Evolutionary conservation across 345 rosid genomes (phyloP).

Genomic region (Citrus sp.): DNA sequence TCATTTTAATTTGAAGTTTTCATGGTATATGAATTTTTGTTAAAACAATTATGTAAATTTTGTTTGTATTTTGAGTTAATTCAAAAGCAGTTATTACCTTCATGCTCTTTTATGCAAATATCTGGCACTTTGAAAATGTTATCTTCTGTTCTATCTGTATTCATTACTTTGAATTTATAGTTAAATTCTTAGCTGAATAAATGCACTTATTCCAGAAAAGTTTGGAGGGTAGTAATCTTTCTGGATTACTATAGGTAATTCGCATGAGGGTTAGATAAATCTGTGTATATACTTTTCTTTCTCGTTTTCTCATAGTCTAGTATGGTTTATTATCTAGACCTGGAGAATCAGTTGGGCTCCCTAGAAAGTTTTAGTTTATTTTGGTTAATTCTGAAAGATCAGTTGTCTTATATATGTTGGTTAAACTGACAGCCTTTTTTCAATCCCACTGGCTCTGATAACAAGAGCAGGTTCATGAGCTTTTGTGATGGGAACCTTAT

Average conservation of each 20-base stretch:
- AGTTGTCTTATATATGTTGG: not conserved
- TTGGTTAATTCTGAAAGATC: not conserved
- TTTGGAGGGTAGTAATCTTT: not conserved
- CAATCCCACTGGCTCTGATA: not conserved
- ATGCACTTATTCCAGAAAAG: not conserved
- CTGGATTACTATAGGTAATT: not conserved
- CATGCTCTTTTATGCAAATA: not conserved
- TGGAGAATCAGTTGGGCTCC: not conserved
- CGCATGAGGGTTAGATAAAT: not conserved
- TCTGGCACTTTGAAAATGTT: not conserved
- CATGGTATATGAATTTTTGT: not conserved
- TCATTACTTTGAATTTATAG: not conserved
- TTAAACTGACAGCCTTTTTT: not conserved
- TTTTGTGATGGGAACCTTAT: not conserved
- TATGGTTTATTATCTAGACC: not conserved
- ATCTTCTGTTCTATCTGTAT: conserved; percentile 4
- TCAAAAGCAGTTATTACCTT: not conserved
- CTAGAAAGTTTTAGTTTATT: not conserved
- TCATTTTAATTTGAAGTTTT: conserved; percentile 3
- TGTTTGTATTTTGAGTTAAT: conserved; percentile 2
- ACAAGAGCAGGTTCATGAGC: not conserved
- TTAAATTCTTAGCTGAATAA: not conserved
- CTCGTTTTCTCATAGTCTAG: not conserved
- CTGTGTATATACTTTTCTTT: not conserved
- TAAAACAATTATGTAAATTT: conserved; percentile 10